These are phyloP conservation scores for Thermothielavioides terrestris DNA, from an alignment of 495 filamentous ascomycete genomes.

Conservation along the genomic window DNA sequence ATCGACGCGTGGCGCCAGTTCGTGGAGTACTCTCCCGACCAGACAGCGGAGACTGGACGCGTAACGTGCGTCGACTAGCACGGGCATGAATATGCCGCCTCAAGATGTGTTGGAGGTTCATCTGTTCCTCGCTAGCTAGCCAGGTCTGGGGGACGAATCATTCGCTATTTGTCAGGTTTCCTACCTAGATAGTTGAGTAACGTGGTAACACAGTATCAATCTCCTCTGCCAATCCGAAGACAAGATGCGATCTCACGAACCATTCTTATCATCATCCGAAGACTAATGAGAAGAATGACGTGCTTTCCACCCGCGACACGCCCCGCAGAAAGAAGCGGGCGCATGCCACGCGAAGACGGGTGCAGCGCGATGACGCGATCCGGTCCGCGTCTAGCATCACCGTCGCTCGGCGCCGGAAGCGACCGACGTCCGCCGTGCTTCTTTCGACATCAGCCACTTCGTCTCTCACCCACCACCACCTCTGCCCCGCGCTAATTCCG, in stretches of 20 bases:
- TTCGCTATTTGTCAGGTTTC: no score
- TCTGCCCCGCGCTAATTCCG: neutral
- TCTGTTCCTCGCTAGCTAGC: no score
- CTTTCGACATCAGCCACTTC: neutral
- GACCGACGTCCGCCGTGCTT: neutral
- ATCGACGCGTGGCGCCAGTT: neutral
- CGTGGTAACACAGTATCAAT: no score
- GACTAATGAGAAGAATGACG: neutral
- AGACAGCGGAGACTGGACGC: neutral
- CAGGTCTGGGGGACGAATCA: no score
- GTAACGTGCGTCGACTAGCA: no score
- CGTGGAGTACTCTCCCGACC: neutral
- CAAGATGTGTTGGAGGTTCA: no score
- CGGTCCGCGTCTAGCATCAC: conserved; percentile 23
- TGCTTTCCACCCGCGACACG: neutral
- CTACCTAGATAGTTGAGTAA: no score
- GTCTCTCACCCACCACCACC: neutral
- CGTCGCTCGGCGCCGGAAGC: neutral
- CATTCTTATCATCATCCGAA: neutral
- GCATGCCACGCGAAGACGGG: neutral
- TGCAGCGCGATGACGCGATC: conserved; percentile 19
- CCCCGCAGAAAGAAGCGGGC: neutral
- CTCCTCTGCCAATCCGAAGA: no score
- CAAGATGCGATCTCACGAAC: neutral
- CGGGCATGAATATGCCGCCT: no score